Evolutionary conservation across 805 yeast genomes (phyloP), one percentile per base, ranked within the genome.

Genomic region (Wickerhamiella azymoides): DNA sequence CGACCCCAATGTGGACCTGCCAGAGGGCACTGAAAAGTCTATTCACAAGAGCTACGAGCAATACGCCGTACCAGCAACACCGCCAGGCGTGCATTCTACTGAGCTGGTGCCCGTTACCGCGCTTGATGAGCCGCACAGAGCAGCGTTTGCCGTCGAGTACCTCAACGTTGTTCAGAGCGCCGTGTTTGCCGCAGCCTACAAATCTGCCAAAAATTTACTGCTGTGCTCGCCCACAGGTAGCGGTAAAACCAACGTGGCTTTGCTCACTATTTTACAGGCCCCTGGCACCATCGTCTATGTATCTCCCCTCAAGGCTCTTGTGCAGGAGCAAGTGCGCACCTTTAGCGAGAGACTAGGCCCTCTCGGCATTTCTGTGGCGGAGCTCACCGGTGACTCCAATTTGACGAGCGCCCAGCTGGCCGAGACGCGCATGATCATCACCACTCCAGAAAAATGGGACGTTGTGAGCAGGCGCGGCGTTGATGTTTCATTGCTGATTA

Each of bases 151-250:
- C 0, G 62, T 69, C 1, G 84, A 82, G 57, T 66, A 79, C 1
- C 69, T 92, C 52, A 92, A 92, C 61, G 66, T 84, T 45, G 74
- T 92, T 13, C 99, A 92, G 61, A 82, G 94, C 1, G 74, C 73
- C 50, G 85, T 88, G 0, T 84, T 64, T 52, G 92, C 92, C 1
- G 58, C 67, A n/a, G 96, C 94, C 0, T 84, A 89, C 52, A 56
- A 70, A 3, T 64, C 73, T 1, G 92, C 84, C 57, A 70, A 71
- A 4, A 89, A 88, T 55, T 59, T 92, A 35, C 65, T 89, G 14
- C 66, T 89, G 54, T 89, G 97, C 71, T 97, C 98, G 1, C 98
- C 98, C 6, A 89, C 98, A 0, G 98, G 98, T 66, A 96, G 96
- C 2, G 98, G 98, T 66, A 89, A 89, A 60, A 89, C 98, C 18